Evolutionary conservation across 768 basidiomycete genomes (phyloP).

Genomic region (Mycena metata): DNA sequence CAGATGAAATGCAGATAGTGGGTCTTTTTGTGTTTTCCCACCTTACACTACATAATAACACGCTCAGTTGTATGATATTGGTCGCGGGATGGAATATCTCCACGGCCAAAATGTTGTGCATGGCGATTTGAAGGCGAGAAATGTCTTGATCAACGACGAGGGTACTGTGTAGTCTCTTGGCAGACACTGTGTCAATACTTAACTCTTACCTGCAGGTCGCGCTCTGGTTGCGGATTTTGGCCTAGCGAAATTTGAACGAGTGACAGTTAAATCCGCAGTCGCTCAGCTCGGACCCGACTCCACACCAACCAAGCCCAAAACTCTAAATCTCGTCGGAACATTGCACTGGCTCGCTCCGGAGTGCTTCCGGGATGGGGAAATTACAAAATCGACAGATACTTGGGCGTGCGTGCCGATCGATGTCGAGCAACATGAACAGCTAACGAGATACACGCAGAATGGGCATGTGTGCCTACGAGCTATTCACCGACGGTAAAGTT

Average conservation of each 20-base stretch:
- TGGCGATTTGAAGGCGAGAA: slow-evolving; percentile 12
- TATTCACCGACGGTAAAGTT: slow-evolving; percentile 4
- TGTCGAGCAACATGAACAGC: too few species aligned
- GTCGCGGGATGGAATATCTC: slow-evolving; percentile 9
- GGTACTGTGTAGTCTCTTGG: too few species aligned
- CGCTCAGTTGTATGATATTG: slow-evolving; percentile 3
- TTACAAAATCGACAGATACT: too few species aligned
- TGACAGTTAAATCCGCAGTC: slow-evolving; percentile 1
- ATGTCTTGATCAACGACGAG: slow-evolving; percentile 7
- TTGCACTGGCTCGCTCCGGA: not conserved
- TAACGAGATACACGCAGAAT: not conserved
- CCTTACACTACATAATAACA: too few species aligned
- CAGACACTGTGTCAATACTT: too few species aligned
- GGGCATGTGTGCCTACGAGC: slow-evolving; percentile 12
- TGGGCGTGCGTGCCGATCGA: too few species aligned
- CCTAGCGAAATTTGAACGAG: slow-evolving; percentile 17
- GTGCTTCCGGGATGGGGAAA: not conserved
- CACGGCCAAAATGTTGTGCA: slow-evolving; percentile 11
- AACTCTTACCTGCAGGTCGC: too few species aligned
- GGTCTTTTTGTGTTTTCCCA: not conserved
- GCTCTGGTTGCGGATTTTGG: slow-evolving; percentile 15
- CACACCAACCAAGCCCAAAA: slow-evolving; percentile 10
- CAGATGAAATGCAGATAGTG: slow-evolving; percentile 13
- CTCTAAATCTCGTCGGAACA: slow-evolving; percentile 6
- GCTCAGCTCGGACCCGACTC: not conserved